Conservation (phyloP, 768 basidiomycete species). For the Chalciporus pseudorubinellus region DNA sequence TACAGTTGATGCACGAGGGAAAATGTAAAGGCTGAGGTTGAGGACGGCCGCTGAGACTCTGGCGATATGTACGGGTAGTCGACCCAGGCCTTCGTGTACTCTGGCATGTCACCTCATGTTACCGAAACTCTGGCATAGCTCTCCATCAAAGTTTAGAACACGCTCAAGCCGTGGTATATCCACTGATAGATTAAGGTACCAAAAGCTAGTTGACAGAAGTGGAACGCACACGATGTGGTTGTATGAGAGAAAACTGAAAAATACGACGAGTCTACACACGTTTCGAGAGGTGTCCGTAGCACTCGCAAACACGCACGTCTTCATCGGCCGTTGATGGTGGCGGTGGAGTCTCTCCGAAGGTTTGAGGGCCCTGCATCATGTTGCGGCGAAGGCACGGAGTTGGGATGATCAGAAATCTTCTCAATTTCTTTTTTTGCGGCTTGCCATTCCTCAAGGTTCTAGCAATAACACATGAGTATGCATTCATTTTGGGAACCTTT, state of each 20-base stretch:
- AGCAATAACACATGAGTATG: constrained; percentile 17
- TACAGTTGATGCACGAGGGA: too few species aligned
- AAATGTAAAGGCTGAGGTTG: too few species aligned
- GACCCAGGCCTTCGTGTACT: too few species aligned
- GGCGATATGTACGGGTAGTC: too few species aligned
- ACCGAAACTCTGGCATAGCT: too few species aligned
- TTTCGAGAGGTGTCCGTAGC: constrained; percentile 2
- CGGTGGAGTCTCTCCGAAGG: constrained; percentile 62
- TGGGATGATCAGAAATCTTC: constrained; percentile 89
- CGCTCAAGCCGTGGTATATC: constrained; percentile 18
- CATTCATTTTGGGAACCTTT: constrained; percentile 1
- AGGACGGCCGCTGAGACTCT: too few species aligned
- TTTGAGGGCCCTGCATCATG: constrained; percentile 38
- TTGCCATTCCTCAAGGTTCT: constrained; percentile 98
- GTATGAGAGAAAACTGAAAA: constrained; percentile 1
- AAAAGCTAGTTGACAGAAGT: constrained; percentile 9
- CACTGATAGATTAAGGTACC: constrained; percentile 21
- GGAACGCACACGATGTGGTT: constrained; percentile 5
- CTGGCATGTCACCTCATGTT: too few species aligned
- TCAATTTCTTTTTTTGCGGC: constrained; percentile 91
- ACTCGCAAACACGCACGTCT: constrained; percentile 11
- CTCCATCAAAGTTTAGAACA: background rate
- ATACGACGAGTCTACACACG: constrained; percentile 11
- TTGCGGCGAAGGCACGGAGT: constrained; percentile 49
- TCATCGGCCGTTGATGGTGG: constrained; percentile 66